Conservation (phyloP, 495 filamentous ascomycete species). For the Penicillium malachiteum region DNA sequence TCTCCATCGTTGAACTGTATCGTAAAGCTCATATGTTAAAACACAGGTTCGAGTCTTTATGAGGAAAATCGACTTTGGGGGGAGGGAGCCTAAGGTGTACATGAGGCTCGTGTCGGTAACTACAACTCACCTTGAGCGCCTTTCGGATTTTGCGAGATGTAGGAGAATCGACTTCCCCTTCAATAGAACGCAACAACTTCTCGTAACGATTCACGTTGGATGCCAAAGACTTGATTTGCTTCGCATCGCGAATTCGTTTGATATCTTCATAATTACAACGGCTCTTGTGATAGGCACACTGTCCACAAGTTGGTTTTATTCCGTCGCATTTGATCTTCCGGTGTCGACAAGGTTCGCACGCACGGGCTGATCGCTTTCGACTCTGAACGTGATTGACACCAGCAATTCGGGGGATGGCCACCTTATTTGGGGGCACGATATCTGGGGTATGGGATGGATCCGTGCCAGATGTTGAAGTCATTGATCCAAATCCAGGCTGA, state of each 20-base stretch:
- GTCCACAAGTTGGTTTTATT: neutral
- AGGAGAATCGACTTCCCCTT: neutral
- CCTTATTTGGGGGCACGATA: neutral
- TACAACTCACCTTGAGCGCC: neutral
- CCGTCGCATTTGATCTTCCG: neutral
- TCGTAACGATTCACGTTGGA: neutral
- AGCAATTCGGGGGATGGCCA: neutral
- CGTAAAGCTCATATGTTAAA: neutral
- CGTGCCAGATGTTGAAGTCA: neutral
- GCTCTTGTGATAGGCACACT: neutral
- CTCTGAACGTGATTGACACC: neutral
- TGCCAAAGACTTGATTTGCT: neutral
- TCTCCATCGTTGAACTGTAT: conserved; percentile 8
- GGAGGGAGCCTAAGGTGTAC: neutral
- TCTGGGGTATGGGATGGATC: neutral
- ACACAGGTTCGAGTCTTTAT: neutral
- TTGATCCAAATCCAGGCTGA: neutral
- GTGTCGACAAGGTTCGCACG: neutral
- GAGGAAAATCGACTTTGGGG: neutral
- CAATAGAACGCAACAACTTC: neutral
- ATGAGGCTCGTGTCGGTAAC: neutral
- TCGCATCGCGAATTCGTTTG: neutral
- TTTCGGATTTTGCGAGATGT: neutral
- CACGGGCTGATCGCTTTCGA: neutral
- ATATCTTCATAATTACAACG: neutral